Evolutionary conservation across 2,329 filamentous ascomycete genomes (phyloP), one percentile per base, ranked within the genome.

Genomic region (Harringtonia aguacate): DNA sequence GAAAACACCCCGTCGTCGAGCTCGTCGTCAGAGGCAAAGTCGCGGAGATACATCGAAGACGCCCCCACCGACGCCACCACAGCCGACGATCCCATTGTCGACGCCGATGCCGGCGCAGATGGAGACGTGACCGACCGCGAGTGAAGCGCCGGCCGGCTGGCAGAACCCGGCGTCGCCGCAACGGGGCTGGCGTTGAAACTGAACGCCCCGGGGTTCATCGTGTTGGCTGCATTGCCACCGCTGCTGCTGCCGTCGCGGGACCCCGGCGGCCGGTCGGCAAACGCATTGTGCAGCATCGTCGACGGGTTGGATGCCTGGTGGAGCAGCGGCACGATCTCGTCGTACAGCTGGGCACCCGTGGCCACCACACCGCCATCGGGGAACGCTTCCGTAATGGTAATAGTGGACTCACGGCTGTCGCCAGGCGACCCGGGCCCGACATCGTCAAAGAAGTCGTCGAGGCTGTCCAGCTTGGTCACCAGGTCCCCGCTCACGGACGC

Each of bases 261-360:
- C 59, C 76, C 64, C 5, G 77, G 73, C 1, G 79, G 73, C 21
- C 82, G 72, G 55, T 95, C 90, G 1, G 81, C 77, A 54, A 95
- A 90, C 5, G 86, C 86, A 55, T 89, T 94, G 53, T 95, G 87
- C 61, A 97, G 92, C 0, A 82, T 84, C 2, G 79, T 76, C 41
- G 78, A 84, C 31, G 83, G 81, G 50, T 80, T 90, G 12, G 74
- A 86, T 57, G 87, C 92, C 56, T 92, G 86, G 54, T 92, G 84
- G 7, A 95, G 66, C 41, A 95, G 94, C 0, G 90, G 90, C 12
- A 92, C 71, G 8, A 92, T 94, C 60, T 95, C 87, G 55, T 95
- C 89, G 61, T 97, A 95, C 1, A 95, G 66, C 57, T 86, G 81
- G 20, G 89, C 86, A 12, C 81, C 84, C 1, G 81, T 80, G 51